Evolutionary conservation across 2,329 filamentous ascomycete species (phyloP).

Genomic region (Gaeumannomyces tritici): DNA sequence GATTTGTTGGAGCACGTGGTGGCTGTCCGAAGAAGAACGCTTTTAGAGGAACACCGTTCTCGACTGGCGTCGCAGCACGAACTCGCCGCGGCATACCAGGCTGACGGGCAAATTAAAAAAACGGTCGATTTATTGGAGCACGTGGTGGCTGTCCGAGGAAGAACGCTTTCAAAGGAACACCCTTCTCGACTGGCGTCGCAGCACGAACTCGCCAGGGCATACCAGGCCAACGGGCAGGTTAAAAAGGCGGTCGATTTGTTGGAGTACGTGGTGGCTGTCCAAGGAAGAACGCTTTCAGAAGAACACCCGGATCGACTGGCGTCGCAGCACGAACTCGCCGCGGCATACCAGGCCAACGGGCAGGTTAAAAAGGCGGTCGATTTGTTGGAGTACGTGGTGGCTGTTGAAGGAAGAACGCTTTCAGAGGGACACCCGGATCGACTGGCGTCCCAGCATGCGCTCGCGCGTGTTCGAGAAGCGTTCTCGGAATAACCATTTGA

Average conservation of each 20-base stretch:
- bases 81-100: neutral
- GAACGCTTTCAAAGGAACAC: neutral
- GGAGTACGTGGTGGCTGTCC: neutral
- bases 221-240: conserved; percentile 37
- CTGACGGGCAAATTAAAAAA: neutral
- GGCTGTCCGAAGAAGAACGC: neutral
- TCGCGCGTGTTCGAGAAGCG: too few relatives aligned
- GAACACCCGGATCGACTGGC: too few relatives aligned
- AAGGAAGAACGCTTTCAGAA: too few relatives aligned
- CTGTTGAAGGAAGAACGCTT: neutral
- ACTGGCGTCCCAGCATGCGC: neutral
- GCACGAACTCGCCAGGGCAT: neutral
- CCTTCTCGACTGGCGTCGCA: too few relatives aligned
- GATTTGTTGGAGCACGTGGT: conserved; percentile 16
- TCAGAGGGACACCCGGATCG: neutral
- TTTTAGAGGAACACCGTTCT: neutral
- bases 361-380: too few relatives aligned
- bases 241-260: conserved; percentile 41
- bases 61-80: neutral
- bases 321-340: too few relatives aligned
- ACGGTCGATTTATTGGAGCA: neutral
- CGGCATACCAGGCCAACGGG: too few relatives aligned
- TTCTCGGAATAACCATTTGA: too few relatives aligned
- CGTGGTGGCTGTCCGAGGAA: neutral
- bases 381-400: too few relatives aligned